Conservation (phyloP, 352 stramenopile species). For the Globisporangium iwayamae region DNA sequence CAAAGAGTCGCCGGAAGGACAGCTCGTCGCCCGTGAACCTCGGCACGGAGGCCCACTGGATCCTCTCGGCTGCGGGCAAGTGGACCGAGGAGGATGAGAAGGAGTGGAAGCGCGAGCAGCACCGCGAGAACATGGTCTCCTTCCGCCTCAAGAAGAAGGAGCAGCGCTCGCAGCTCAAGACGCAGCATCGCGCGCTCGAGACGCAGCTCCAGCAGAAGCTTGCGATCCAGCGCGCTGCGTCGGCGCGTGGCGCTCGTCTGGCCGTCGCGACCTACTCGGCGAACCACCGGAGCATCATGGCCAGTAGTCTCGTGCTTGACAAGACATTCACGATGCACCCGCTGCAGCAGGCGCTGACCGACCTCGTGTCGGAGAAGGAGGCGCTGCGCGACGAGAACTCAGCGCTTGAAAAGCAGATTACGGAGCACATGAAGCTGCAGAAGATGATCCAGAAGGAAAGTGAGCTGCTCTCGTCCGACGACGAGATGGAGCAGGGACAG, state of each 20-base stretch:
- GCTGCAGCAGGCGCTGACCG: slow-evolving; percentile 15
- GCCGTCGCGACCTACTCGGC: slow-evolving; percentile 1
- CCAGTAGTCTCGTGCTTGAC: neutral
- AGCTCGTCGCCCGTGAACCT: slow-evolving; percentile 20
- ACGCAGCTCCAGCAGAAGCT: slow-evolving; percentile 32
- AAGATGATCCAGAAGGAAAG: slow-evolving; percentile 16
- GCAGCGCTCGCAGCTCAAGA: slow-evolving; percentile 35
- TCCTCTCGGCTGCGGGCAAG: slow-evolving; percentile 36
- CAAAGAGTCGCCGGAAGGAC: slow-evolving; percentile 12
- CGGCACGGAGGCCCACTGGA: slow-evolving; percentile 39
- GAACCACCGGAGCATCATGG: neutral
- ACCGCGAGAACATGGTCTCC: slow-evolving; percentile 50
- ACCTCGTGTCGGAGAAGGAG: slow-evolving; percentile 36
- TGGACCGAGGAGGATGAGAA: slow-evolving; percentile 50
- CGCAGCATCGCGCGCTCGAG: slow-evolving; percentile 33
- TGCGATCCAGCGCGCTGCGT: slow-evolving; percentile 27
- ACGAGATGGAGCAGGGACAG: neutral
- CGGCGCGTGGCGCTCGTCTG: slow-evolving; percentile 13
- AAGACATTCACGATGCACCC: slow-evolving; percentile 13
- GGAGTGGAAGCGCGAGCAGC: slow-evolving; percentile 45
- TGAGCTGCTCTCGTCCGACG: slow-evolving; percentile 12
- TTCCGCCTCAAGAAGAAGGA: slow-evolving; percentile 52
- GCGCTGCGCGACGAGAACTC: slow-evolving; percentile 13
- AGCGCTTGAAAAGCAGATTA: slow-evolving; percentile 10
- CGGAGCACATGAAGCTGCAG: slow-evolving; percentile 14